Percentiles rank a stretch among this genome's conserved stretches.
Evolutionary conservation across 495 filamentous ascomycete genomes (phyloP).

Genomic region (Trichocladium uniseriatum): DNA sequence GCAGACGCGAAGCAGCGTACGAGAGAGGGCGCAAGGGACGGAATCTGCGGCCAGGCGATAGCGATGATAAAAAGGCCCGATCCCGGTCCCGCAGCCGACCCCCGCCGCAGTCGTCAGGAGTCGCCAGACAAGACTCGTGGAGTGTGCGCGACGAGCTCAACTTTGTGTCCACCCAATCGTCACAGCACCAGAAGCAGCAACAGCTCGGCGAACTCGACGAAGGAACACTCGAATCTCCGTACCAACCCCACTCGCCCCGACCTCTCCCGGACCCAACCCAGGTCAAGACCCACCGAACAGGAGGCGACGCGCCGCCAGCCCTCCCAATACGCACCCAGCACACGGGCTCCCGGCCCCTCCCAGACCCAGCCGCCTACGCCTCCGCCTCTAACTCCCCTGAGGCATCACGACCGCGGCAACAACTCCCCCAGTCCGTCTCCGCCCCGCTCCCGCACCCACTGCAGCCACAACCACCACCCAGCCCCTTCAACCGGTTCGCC

Average conservation of each 20-base stretch:
- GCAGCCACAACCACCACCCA: constrained; percentile 21
- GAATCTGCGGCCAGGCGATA: constrained; percentile 26
- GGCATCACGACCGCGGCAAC: constrained; percentile 7
- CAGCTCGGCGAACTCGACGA: constrained; percentile 15
- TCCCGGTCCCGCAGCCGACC: constrained; percentile 36
- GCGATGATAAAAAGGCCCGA: constrained; percentile 36
- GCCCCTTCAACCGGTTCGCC: constrained; percentile 37
- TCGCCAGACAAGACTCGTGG: constrained; percentile 55
- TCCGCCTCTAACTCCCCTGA: constrained; percentile 16
- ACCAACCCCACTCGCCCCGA: constrained; percentile 18
- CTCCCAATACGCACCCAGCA: constrained; percentile 7
- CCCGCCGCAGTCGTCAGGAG: constrained; percentile 35
- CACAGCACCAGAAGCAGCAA: constrained; percentile 44
- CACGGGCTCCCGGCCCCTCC: constrained; percentile 28
- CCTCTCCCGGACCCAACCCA: constrained; percentile 36
- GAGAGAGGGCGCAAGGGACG: constrained; percentile 67
- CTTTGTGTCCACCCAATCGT: constrained; percentile 62
- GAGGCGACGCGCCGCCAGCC: constrained; percentile 15
- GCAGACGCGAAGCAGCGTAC: constrained; percentile 78
- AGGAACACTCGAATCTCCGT: constrained; percentile 1
- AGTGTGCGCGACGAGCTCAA: constrained; percentile 61
- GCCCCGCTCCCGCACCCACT: constrained; percentile 24
- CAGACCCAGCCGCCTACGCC: constrained; percentile 26
- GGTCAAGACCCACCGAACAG: constrained; percentile 29
- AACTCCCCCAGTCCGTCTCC: constrained; percentile 10